Evolutionary conservation across 2,329 filamentous ascomycete species (phyloP), one percentile per base, ranked within the genome.

Genomic region (Cladosporium sp.): DNA sequence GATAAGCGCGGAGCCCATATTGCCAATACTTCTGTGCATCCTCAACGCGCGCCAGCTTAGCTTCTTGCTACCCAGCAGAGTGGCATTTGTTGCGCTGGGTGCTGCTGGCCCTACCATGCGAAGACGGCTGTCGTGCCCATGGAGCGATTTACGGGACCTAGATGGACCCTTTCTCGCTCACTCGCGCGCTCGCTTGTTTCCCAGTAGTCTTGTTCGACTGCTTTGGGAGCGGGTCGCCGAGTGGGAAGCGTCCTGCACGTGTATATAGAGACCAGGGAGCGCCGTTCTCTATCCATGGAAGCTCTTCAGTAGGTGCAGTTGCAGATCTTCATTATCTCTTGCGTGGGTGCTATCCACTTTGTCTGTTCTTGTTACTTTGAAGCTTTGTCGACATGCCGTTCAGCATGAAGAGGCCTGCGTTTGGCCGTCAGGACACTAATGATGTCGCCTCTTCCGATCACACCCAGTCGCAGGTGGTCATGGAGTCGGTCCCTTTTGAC

Each of bases 21-120:
- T 63, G 60, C 60, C 60, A 63, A 63, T 63, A 34, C 60, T 51
- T 63, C 60, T 63, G 59, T 62, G 59, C 59, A 43, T 54, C 34
- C 60, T 36, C 60, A 63, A 63, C 60, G 49, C 25, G 48, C 21
- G 13, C 53, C 28, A 39, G 11, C 49, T 34, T 56, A 63, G 60
- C 34, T 18, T 28, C 23, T 36, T 30, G n/a, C n/a, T n/a, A n/a
- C 43, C 49, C 32, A 28, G 34, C 28, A 63, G 32, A 36, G 48
- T 43, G 30, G 36, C 36, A 43, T n/a, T 30, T 30, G 10, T 30
- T 30, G 28, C 7, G 7, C 28, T 30, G 28, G 28, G 7, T 30
- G 28, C 28, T 30, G 28, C 28, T 30, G 28, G 28, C 28, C 28
- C 10, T 30, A 10, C 28, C 28, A 8, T 39, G 39, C 32, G 30